Percentiles rank a stretch among this genome's conserved stretches.
Conservation (phyloP, 768 basidiomycete genomes). For the Suillus lakei region DNA sequence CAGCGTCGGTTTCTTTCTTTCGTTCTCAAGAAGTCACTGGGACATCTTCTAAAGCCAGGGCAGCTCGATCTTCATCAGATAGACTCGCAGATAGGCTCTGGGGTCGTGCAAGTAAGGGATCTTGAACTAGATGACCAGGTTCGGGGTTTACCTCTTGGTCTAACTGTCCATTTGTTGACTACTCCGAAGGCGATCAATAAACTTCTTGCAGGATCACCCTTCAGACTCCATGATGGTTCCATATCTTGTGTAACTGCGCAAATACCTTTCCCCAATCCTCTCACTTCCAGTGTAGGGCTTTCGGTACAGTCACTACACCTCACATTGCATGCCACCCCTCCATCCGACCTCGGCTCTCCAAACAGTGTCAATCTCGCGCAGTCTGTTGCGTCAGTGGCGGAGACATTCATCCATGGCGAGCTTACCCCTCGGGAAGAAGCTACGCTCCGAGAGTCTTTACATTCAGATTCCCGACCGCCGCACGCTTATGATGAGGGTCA, state of each 20-base stretch:
- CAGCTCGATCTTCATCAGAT: conserved; percentile 87
- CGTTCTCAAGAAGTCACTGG: conserved; percentile 79
- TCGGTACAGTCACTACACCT: conserved; percentile 72
- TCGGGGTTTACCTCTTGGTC: conserved; percentile 33
- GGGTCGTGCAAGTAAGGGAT: conserved; percentile 84
- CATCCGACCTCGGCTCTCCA: conserved; percentile 15
- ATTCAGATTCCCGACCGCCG: conserved; percentile 43
- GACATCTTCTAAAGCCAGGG: conserved; percentile 86
- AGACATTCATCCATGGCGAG: conserved; percentile 87
- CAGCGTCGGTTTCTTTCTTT: conserved; percentile 92
- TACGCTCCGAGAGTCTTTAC: conserved; percentile 70
- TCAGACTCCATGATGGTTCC: conserved; percentile 71
- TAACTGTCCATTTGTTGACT: conserved; percentile 20
- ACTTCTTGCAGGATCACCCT: conserved; percentile 65
- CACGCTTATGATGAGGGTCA: conserved; percentile 39
- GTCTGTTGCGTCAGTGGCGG: conserved; percentile 84
- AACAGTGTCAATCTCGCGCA: conserved; percentile 58
- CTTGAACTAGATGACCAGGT: conserved; percentile 80
- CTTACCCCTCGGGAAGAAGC: conserved; percentile 74
- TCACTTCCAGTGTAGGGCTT: conserved; percentile 73
- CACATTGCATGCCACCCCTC: conserved; percentile 53
- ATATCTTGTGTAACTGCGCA: conserved; percentile 77
- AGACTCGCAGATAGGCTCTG: conserved; percentile 92
- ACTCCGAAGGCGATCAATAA: conserved; percentile 74
- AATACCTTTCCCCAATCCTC: conserved; percentile 86